Evolutionary conservation across 208 protist genomes (phyloP).

Genomic region (Leishmania martiniquensis): DNA sequence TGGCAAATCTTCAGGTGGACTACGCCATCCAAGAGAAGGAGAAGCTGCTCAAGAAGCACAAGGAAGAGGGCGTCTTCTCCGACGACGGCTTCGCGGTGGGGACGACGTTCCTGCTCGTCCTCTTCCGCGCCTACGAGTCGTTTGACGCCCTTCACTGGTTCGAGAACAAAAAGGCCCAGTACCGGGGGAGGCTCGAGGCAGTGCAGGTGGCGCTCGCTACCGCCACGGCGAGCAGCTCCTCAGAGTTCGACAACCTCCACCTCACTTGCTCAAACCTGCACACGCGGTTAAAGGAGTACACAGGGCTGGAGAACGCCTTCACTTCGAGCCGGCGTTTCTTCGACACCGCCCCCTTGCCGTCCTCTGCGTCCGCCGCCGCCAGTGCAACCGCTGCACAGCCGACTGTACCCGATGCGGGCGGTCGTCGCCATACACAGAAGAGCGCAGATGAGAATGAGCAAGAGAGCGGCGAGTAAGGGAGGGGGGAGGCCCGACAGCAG

Average conservation of each 20-base stretch:
- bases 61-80: slow-evolving; percentile 86
- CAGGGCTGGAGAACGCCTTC: slow-evolving; percentile 69
- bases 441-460: background rate
- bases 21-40: slow-evolving; percentile 95
- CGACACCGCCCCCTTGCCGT: background rate
- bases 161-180: slow-evolving; percentile 54
- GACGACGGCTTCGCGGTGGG: slow-evolving; percentile 98
- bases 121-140: slow-evolving; percentile 91
- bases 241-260: slow-evolving; percentile 67
- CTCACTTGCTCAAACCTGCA: slow-evolving; percentile 67
- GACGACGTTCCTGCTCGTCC: slow-evolving; percentile 94
- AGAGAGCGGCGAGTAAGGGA: background rate
- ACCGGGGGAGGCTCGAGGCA: slow-evolving; percentile 14
- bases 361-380: background rate
- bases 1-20: slow-evolving; percentile 95
- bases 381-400: background rate
- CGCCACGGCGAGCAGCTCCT: slow-evolving; percentile 15
- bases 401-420: background rate
- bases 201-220: slow-evolving; percentile 17
- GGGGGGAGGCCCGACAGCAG: background rate
- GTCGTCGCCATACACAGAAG: background rate
- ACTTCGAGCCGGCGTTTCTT: slow-evolving; percentile 75
- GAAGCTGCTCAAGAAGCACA: slow-evolving; percentile 91
- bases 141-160: slow-evolving; percentile 98
- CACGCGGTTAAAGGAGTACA: slow-evolving; percentile 55